Conservation (phyloP, 345 rosid species). For the Pugionium dolabratum region DNA sequence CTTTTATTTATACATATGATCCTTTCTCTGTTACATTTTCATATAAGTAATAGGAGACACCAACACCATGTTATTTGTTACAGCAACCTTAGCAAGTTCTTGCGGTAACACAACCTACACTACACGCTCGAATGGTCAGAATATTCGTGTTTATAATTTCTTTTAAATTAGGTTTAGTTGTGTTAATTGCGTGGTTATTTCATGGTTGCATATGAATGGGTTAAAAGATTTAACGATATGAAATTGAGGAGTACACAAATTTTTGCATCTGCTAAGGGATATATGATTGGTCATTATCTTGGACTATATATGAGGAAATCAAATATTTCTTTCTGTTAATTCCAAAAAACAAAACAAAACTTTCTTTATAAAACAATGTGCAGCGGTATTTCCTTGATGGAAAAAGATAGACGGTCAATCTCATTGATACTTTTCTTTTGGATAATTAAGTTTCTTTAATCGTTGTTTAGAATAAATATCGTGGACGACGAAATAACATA, state of each 20-base stretch:
- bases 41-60: too few species aligned
- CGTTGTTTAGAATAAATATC: too few species aligned
- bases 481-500: too few species aligned
- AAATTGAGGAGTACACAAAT: conserved; percentile 42
- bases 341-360: too few species aligned
- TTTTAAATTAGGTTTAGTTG: neutral
- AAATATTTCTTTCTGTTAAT: too few species aligned
- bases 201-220: neutral
- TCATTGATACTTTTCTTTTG: neutral
- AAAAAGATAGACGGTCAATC: neutral
- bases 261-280: conserved; percentile 44
- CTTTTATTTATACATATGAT: conserved; percentile 7
- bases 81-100: too few species aligned
- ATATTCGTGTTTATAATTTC: neutral
- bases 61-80: too few species aligned
- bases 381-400: neutral
- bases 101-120: too few species aligned
- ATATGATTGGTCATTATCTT: conserved; percentile 37
- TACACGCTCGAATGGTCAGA: too few species aligned
- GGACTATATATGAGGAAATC: neutral
- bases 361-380: too few species aligned
- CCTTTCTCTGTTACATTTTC: neutral
- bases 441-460: neutral
- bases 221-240: neutral
- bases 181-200: conserved; percentile 23